phyloP scores from a whole-genome alignment of 2,329 filamentous ascomycete species.

The Neofusicoccum umdonicola region DNA sequence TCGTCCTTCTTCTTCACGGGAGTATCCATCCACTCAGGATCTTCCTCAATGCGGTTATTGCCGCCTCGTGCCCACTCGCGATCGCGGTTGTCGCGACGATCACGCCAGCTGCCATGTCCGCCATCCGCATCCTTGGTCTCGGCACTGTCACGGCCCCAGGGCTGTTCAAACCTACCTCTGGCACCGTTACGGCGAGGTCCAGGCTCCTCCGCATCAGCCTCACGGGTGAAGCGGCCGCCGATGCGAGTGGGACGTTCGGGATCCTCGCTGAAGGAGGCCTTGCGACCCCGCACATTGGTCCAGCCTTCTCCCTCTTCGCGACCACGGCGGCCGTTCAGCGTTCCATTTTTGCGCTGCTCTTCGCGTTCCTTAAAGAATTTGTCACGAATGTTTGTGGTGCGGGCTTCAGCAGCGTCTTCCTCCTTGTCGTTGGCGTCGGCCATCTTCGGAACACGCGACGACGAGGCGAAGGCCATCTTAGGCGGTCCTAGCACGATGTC shows the following conservation, averaged over 20 bases:
- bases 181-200: constrained; percentile 63
- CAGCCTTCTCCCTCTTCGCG: constrained; percentile 65
- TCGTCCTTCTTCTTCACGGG: constrained; percentile 60
- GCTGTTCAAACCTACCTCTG: constrained; percentile 65
- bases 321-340: constrained; percentile 39
- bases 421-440: constrained; percentile 35
- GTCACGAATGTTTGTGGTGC: constrained; percentile 29
- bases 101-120: constrained; percentile 59
- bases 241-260: constrained; percentile 67
- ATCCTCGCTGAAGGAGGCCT: constrained; percentile 66
- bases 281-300: constrained; percentile 71
- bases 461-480: constrained; percentile 77
- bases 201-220: constrained; percentile 49
- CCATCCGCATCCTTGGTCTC: constrained; percentile 48
- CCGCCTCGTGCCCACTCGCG: constrained; percentile 54
- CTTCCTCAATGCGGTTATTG: constrained; percentile 47
- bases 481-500: constrained; percentile 85
- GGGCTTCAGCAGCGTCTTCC: constrained; percentile 36
- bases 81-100: constrained; percentile 49
- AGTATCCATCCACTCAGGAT: constrained; percentile 16
- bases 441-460: constrained; percentile 57
- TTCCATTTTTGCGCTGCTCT: constrained; percentile 30
- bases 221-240: constrained; percentile 41
- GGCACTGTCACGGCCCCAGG: constrained; percentile 65
- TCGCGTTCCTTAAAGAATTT: constrained; percentile 46